Percentiles rank a stretch among this genome's conserved stretches.
Evolutionary conservation across 2,329 filamentous ascomycete genomes (phyloP).

Genomic region (Trichoderma citrinoviride): DNA sequence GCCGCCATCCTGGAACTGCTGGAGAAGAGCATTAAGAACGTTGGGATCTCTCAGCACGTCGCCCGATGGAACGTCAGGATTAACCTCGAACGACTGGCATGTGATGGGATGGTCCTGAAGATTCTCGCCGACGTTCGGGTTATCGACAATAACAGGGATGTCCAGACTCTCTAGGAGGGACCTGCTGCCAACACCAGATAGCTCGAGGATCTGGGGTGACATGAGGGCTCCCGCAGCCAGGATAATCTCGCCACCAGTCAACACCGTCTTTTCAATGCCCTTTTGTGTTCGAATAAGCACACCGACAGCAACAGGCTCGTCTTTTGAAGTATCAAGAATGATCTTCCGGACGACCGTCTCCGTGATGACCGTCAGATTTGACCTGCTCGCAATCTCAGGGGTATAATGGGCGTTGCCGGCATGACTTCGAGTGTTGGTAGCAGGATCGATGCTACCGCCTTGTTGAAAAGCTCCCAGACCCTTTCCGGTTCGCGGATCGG

Average conservation of each 20-base stretch:
- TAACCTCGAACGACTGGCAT: slow-evolving; percentile 35
- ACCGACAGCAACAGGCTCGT: slow-evolving; percentile 34
- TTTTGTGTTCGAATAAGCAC: slow-evolving; percentile 32
- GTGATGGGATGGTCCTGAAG: slow-evolving; percentile 39
- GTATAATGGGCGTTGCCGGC: slow-evolving; percentile 37
- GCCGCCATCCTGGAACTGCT: slow-evolving; percentile 36
- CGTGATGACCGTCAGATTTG: slow-evolving; percentile 37
- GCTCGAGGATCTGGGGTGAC: slow-evolving; percentile 32
- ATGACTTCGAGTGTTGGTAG: slow-evolving; percentile 35
- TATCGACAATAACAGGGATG: slow-evolving; percentile 36
- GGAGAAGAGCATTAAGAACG: slow-evolving; percentile 31
- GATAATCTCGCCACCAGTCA: slow-evolving; percentile 39
- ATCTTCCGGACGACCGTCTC: slow-evolving; percentile 37
- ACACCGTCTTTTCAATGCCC: slow-evolving; percentile 34
- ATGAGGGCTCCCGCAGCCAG: slow-evolving; percentile 24
- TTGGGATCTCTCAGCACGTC: slow-evolving; percentile 36
- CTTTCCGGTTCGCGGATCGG: slow-evolving; percentile 34
- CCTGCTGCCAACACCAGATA: slow-evolving; percentile 36
- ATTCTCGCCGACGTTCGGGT: slow-evolving; percentile 42
- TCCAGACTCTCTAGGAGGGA: slow-evolving; percentile 33
- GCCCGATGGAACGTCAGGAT: slow-evolving; percentile 30
- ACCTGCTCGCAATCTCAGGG: slow-evolving; percentile 32
- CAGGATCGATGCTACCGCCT: slow-evolving; percentile 32
- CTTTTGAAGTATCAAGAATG: slow-evolving; percentile 27
- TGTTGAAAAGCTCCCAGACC: slow-evolving; percentile 37